phyloP scores from a whole-genome alignment of 139 green algal genomes.

The Bryopsis sp. region DNA sequence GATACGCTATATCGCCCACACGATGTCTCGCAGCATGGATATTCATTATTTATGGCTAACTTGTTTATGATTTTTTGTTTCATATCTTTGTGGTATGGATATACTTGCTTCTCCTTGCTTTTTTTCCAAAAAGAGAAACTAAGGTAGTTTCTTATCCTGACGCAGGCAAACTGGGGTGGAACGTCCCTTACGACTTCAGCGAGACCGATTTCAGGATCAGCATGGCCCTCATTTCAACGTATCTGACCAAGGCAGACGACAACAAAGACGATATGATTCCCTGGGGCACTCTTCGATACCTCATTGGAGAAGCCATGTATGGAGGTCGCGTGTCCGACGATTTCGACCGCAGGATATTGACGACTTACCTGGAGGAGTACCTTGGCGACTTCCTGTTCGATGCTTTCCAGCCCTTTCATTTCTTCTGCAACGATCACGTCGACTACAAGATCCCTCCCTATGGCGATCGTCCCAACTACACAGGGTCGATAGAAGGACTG shows the following conservation, averaged over 20 bases:
- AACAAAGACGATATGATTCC: slow-evolving; percentile 54
- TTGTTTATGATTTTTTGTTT: too few relatives aligned
- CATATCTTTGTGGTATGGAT: too few relatives aligned
- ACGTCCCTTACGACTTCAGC: slow-evolving; percentile 90
- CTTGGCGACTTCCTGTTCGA: slow-evolving; percentile 88
- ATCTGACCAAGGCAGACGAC: slow-evolving; percentile 63
- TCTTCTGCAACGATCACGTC: not conserved
- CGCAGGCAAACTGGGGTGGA: slow-evolving; percentile 90
- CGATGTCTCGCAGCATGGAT: too few relatives aligned
- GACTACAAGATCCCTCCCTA: not conserved
- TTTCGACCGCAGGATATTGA: slow-evolving; percentile 73
- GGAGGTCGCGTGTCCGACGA: slow-evolving; percentile 74
- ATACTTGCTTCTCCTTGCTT: too few relatives aligned
- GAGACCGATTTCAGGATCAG: slow-evolving; percentile 87
- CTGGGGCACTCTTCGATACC: slow-evolving; percentile 77
- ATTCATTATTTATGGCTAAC: too few relatives aligned
- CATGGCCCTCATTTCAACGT: slow-evolving; percentile 70
- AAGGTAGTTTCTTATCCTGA: too few relatives aligned
- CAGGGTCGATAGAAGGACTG: slow-evolving; percentile 55
- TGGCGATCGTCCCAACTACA: slow-evolving; percentile 40
- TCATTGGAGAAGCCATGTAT: slow-evolving; percentile 77
- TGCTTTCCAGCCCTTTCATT: slow-evolving; percentile 70
- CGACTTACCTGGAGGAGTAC: slow-evolving; percentile 85
- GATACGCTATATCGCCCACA: too few relatives aligned
- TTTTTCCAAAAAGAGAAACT: too few relatives aligned